These are phyloP conservation scores for Cyberlindnera sargentensis DNA, from an alignment of 805 yeast genomes.

Conservation along the genomic window DNA sequence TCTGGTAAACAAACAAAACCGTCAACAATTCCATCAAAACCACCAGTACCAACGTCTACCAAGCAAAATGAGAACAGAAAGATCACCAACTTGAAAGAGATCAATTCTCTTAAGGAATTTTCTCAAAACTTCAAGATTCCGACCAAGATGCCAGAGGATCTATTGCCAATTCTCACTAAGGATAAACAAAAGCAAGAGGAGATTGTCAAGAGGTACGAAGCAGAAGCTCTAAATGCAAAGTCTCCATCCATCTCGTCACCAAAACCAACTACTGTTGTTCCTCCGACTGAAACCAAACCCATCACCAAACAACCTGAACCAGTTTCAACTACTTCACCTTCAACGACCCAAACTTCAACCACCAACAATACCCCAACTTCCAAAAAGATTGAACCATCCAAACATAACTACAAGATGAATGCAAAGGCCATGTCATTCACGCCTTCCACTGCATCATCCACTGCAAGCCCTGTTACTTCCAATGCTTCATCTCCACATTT, in stretches of 20 bases:
- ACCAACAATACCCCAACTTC: slow-evolving; percentile 6
- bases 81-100: slow-evolving; percentile 50
- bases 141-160: slow-evolving; percentile 40
- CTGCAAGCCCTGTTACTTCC: slow-evolving; percentile 10
- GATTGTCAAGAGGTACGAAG: slow-evolving; percentile 31
- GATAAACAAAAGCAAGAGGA: slow-evolving; percentile 61
- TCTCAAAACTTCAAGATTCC: slow-evolving; percentile 77
- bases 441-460: slow-evolving; percentile 27
- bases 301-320: not conserved
- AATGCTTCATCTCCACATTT: slow-evolving; percentile 12
- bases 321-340: not conserved
- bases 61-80: slow-evolving; percentile 21
- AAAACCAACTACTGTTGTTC: not conserved
- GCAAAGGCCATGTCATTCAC: slow-evolving; percentile 64
- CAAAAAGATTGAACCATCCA: slow-evolving; percentile 3
- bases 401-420: slow-evolving; percentile 47
- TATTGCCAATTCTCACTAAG: slow-evolving; percentile 63
- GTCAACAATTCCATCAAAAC: slow-evolving; percentile 24
- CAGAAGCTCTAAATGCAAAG: not conserved
- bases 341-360: not conserved
- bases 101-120: slow-evolving; percentile 67
- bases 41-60: slow-evolving; percentile 18
- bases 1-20: not conserved
- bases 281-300: not conserved
- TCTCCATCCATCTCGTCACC: slow-evolving; percentile 18